Percentiles rank a stretch among this genome's conserved stretches.
These are phyloP conservation scores for Aquilaria yunnanensis DNA, from an alignment of 345 rosid genomes.

Conservation along the genomic window DNA sequence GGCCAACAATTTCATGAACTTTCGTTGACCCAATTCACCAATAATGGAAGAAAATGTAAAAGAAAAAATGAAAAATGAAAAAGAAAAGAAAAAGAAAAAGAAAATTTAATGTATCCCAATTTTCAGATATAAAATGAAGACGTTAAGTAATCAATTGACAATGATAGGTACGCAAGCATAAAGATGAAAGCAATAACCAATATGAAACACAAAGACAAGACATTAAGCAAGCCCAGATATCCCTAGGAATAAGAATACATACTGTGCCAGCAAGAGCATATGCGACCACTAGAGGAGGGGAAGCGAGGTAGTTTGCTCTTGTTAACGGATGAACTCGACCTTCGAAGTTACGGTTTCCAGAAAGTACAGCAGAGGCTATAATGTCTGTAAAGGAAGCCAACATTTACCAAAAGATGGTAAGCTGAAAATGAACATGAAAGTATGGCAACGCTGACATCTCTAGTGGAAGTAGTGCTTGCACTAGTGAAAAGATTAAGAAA, in stretches of 20 bases:
- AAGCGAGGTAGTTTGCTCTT: slow-evolving; percentile 98
- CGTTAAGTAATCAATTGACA: too few species aligned
- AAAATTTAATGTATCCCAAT: neutral
- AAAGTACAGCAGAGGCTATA: slow-evolving; percentile 90
- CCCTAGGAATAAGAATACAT: slow-evolving; percentile 12
- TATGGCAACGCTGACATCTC: neutral
- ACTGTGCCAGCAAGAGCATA: slow-evolving; percentile 99
- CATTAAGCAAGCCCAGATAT: neutral
- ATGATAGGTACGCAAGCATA: neutral
- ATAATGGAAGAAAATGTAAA: slow-evolving; percentile 2
- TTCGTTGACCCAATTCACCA: neutral
- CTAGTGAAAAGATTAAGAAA: neutral
- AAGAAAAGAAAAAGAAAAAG: neutral
- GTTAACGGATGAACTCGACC: slow-evolving; percentile 98
- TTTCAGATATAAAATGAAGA: neutral
- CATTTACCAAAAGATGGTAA: neutral
- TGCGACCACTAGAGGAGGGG: slow-evolving; percentile 97
- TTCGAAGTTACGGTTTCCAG: slow-evolving; percentile 96
- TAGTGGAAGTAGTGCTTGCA: too few species aligned
- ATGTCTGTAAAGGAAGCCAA: slow-evolving; percentile 48
- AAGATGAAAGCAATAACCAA: neutral
- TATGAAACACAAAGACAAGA: slow-evolving; percentile 1
- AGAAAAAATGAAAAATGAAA: neutral
- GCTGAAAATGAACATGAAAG: slow-evolving; percentile 3
- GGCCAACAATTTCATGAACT: slow-evolving; percentile 14